Evolutionary conservation across 2,329 filamentous ascomycete genomes (phyloP).

Genomic region (Venturia pyrina): DNA sequence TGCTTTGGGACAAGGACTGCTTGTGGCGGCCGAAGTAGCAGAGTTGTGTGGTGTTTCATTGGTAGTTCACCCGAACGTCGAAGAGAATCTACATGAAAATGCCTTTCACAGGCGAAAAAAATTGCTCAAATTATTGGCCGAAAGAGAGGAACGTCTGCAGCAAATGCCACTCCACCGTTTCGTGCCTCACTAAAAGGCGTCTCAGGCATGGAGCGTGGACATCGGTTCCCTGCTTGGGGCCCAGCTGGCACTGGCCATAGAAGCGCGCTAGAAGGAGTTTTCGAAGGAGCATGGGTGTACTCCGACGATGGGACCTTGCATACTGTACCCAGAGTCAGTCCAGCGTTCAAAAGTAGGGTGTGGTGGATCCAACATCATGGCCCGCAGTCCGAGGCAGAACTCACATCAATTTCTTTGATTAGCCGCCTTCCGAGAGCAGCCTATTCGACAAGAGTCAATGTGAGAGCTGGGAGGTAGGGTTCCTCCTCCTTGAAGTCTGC

Average conservation of each 20-base stretch:
- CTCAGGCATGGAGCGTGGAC: background rate
- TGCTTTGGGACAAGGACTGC: background rate
- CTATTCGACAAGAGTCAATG: background rate
- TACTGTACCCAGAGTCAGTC: background rate
- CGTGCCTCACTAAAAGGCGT: background rate
- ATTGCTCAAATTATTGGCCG: background rate
- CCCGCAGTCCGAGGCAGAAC: background rate
- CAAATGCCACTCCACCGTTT: background rate
- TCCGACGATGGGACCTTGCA: slow-evolving; percentile 2
- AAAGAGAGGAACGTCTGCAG: background rate
- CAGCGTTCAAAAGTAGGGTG: background rate
- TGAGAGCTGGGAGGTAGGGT: background rate
- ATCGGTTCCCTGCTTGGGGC: background rate
- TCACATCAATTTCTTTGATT: background rate
- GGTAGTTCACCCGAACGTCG: background rate
- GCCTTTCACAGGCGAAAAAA: background rate
- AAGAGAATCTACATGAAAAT: background rate
- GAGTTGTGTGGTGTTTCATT: background rate
- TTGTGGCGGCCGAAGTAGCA: background rate
- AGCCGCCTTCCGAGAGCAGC: background rate
- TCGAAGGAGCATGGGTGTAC: background rate
- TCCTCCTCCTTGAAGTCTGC: background rate
- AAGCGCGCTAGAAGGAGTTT: slow-evolving; percentile 3
- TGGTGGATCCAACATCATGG: slow-evolving; percentile 4
- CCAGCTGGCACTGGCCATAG: background rate